These are phyloP conservation scores for Alternaria sp. DNA, from an alignment of 2,329 filamentous ascomycete species.

Conservation along the genomic window DNA sequence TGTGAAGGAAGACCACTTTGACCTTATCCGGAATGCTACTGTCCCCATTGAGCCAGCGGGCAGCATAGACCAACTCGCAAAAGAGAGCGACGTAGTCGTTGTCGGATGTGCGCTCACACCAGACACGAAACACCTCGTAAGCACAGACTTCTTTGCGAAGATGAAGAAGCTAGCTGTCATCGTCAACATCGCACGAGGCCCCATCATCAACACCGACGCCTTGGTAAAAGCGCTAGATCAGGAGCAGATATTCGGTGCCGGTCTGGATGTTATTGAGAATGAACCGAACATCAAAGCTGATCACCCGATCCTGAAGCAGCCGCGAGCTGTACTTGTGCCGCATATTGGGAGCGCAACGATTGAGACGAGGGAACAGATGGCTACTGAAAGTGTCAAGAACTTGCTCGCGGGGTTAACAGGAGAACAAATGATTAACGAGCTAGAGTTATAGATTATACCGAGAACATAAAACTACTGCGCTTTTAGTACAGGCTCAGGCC, in stretches of 20 bases:
- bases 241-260: constrained; percentile 61
- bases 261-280: constrained; percentile 64
- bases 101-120: constrained; percentile 41
- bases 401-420: constrained; percentile 48
- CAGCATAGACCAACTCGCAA: constrained; percentile 32
- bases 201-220: constrained; percentile 63
- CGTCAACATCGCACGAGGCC: constrained; percentile 65
- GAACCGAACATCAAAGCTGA: constrained; percentile 60
- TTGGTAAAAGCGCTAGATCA: constrained; percentile 60
- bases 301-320: constrained; percentile 57
- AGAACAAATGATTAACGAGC: constrained; percentile 41
- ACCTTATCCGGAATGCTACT: constrained; percentile 22
- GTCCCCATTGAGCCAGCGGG: constrained; percentile 33
- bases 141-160: constrained; percentile 49
- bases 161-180: constrained; percentile 64
- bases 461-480: neutral
- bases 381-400: constrained; percentile 64
- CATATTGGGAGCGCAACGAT: constrained; percentile 67
- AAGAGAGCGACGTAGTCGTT: constrained; percentile 42
- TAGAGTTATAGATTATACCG: constrained; percentile 23
- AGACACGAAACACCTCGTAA: constrained; percentile 39
- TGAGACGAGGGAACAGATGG: constrained; percentile 67
- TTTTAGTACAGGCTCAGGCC: no score
- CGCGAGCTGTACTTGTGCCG: constrained; percentile 62
- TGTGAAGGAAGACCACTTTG: constrained; percentile 36